These are phyloP conservation scores for Epichloe sp. DNA, from an alignment of 2,329 filamentous ascomycete species.

Conservation along the genomic window DNA sequence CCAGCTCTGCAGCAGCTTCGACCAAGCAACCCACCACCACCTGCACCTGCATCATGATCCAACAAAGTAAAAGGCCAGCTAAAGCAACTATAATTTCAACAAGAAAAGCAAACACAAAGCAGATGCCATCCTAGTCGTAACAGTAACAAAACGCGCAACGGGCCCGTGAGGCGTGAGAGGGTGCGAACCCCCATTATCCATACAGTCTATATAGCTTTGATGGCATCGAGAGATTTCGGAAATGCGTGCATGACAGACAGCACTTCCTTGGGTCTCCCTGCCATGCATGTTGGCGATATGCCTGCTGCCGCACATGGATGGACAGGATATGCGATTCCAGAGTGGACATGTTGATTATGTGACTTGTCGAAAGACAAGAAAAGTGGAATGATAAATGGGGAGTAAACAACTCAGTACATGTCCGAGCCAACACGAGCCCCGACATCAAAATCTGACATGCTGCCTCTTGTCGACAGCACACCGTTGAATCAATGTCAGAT, in stretches of 20 bases:
- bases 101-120: slow-evolving; percentile 7
- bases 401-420: neutral
- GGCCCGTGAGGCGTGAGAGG: slow-evolving; percentile 15
- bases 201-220: slow-evolving; percentile 24
- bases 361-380: neutral
- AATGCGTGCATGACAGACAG: slow-evolving; percentile 8
- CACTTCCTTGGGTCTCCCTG: neutral
- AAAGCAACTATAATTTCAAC: slow-evolving; percentile 1
- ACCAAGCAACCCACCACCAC: neutral
- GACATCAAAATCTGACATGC: neutral
- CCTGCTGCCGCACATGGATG: neutral
- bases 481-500: neutral
- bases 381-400: neutral
- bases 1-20: neutral
- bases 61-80: neutral
- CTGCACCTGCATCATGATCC: neutral
- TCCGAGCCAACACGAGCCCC: neutral
- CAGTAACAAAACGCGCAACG: slow-evolving; percentile 19
- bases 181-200: slow-evolving; percentile 25
- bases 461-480: neutral
- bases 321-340: neutral
- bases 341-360: neutral
- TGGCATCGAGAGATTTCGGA: slow-evolving; percentile 11
- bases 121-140: slow-evolving; percentile 17
- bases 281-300: neutral